A percentile compares a stretch with the other conserved stretches of the same genome.
phyloP scores from a whole-genome alignment of 164 flowering plant species.

The Magnolia sinica region DNA sequence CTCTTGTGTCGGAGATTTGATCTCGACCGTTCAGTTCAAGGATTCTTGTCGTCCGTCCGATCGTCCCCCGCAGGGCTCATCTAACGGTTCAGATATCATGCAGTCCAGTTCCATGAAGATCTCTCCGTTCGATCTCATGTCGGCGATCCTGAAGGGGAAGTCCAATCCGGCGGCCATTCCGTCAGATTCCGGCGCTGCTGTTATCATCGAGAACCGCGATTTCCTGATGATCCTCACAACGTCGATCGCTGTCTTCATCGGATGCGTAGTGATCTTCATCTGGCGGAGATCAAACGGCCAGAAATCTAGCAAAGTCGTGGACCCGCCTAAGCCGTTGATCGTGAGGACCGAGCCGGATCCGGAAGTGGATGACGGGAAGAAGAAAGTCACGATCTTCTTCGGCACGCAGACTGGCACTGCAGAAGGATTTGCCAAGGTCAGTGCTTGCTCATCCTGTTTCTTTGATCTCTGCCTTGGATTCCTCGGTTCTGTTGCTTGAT shows the following conservation, averaged over 20 bases:
- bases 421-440: conserved; percentile 98
- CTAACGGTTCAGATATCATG: not conserved
- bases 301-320: conserved; percentile 26
- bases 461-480: not conserved
- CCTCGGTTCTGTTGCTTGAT: not conserved
- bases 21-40: not conserved
- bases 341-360: conserved; percentile 37
- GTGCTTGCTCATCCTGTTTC: not conserved
- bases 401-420: conserved; percentile 99
- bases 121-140: conserved; percentile 60
- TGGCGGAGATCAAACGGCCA: conserved; percentile 51
- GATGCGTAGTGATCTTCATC: conserved; percentile 49
- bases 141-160: conserved; percentile 50
- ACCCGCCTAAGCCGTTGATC: conserved; percentile 40
- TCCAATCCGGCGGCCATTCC: conserved; percentile 39
- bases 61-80: not conserved
- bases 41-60: not conserved
- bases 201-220: conserved; percentile 58
- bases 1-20: not conserved
- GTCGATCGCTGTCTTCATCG: conserved; percentile 72
- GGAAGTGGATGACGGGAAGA: conserved; percentile 72
- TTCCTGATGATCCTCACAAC: conserved; percentile 64
- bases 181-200: conserved; percentile 30
- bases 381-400: conserved; percentile 80
- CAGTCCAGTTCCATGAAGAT: conserved; percentile 35